Conservation (phyloP, 75 land plant genomes). For the Cupressus sempervirens region DNA sequence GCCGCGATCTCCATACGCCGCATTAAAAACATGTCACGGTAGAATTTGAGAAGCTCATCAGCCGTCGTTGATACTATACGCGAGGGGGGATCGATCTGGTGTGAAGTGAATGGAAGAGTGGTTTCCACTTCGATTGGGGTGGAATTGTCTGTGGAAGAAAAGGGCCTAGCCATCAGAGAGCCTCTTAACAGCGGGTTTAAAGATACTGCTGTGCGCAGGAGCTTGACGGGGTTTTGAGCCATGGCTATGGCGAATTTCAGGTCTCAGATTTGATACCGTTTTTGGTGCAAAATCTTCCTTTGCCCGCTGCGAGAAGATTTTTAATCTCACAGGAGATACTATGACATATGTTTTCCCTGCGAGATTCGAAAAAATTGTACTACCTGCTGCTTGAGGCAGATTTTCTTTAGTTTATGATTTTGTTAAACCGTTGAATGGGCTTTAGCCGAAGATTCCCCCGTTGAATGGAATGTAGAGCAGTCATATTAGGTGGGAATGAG, state of each 20-base stretch:
- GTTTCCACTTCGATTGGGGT: slow-evolving; percentile 63
- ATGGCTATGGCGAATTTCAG: neutral
- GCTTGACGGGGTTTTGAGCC: neutral
- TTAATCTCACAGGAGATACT: neutral
- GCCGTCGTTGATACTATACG: slow-evolving; percentile 71
- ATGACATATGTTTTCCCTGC: neutral
- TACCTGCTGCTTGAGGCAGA: no score
- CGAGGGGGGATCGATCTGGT: slow-evolving; percentile 68
- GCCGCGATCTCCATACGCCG: slow-evolving; percentile 95
- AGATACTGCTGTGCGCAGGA: neutral
- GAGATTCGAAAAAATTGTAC: no score
- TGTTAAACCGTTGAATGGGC: neutral
- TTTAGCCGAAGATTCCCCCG: neutral
- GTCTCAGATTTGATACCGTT: neutral
- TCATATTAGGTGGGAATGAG: neutral
- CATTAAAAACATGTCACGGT: slow-evolving; percentile 76
- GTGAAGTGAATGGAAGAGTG: slow-evolving; percentile 68
- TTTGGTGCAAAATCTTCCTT: neutral
- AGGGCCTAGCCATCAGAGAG: neutral
- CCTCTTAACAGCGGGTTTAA: neutral
- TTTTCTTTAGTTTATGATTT: no score
- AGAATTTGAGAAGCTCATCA: slow-evolving; percentile 71
- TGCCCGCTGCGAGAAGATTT: neutral
- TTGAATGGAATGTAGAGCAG: neutral
- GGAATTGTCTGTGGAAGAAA: neutral